Evolutionary conservation across 179 eudicot species (phyloP), one percentile per base, ranked within the genome.

Genomic region (Camellia oleifera): DNA sequence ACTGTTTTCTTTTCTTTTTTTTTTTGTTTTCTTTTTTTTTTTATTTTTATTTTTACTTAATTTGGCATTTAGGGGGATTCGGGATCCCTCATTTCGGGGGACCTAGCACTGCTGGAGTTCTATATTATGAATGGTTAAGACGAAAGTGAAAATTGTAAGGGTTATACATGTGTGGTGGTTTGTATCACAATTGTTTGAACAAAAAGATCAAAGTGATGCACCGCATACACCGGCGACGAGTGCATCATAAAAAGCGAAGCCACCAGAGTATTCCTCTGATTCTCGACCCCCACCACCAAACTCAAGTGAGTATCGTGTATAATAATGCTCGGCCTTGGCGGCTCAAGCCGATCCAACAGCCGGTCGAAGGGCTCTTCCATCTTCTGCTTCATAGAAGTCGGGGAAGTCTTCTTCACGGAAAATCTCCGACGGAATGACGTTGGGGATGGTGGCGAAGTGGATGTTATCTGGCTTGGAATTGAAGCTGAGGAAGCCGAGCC

Each of bases 371-470:
- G 97, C n/a, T 75, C 90, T 63, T 80, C 85, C 68, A 93, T 83
- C 78, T 90, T 87, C 77, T 12, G 92, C 92, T 60, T 83, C 78
- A 7, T 79, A 0, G 80, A 92, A 93, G 3, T 64, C 81, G 0
- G 62, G 17, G 45, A 82, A 48, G 76, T 92, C 89, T 20, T 77
- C 81, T 0, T 77, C 90, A 5, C 95, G 89, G 32, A 63, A 87
- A 3, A 32, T 3, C 78, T 93, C 95, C 3, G 93, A 91, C 4
- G 93, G 95, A 5, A 91, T 26, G 0, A 88, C 92, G 42, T 93
- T 88, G 5, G 95, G 91, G 57, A 92, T 72, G 5, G 90, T 65
- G 0, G 77, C 82, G 61, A 86, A 84, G 4, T 81, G 79, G 48
- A 91, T 23, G 75, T 87, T 88, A 6, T 79, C 11, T 0, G 87